Conservation (phyloP, 805 yeast species). For the Naumovozyma castellii region DNA sequence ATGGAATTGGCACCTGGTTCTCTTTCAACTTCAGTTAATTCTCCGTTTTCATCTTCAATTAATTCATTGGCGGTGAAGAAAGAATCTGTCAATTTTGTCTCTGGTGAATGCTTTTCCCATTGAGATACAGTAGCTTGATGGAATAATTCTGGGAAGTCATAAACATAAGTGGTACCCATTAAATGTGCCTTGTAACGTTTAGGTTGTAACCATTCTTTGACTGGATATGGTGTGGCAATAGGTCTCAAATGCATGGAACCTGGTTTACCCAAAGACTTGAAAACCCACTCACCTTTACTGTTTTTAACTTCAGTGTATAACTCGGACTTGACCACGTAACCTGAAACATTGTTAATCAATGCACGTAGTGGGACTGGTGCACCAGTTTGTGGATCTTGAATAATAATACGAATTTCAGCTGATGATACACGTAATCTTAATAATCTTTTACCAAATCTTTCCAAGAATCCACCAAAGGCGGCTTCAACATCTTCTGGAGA, state of each 20-base stretch:
- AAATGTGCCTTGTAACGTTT: constrained; percentile 97
- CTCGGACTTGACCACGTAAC: constrained; percentile 93
- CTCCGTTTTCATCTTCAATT: constrained; percentile 69
- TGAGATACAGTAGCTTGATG: constrained; percentile 78
- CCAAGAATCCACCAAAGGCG: constrained; percentile 95
- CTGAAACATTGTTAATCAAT: constrained; percentile 89
- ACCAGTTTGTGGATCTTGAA: constrained; percentile 81
- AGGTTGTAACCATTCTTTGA: constrained; percentile 96
- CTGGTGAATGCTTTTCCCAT: constrained; percentile 65
- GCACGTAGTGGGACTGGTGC: constrained; percentile 94
- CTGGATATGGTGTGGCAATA: constrained; percentile 92
- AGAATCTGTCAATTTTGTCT: constrained; percentile 48
- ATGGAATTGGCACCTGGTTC: constrained; percentile 93
- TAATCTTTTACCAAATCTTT: constrained; percentile 91
- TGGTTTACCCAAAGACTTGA: constrained; percentile 88
- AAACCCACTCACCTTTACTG: constrained; percentile 90
- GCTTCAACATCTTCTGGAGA: constrained; percentile 94
- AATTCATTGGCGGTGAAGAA: constrained; percentile 73
- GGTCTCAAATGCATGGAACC: constrained; percentile 97
- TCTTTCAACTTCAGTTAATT: constrained; percentile 78
- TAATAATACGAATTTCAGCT: constrained; percentile 94
- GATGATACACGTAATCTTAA: constrained; percentile 96
- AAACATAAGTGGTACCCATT: constrained; percentile 96
- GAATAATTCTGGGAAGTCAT: constrained; percentile 98
- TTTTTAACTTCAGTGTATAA: constrained; percentile 90